Conservation (phyloP, 257 asterid genomes). For the Rhazya stricta region DNA sequence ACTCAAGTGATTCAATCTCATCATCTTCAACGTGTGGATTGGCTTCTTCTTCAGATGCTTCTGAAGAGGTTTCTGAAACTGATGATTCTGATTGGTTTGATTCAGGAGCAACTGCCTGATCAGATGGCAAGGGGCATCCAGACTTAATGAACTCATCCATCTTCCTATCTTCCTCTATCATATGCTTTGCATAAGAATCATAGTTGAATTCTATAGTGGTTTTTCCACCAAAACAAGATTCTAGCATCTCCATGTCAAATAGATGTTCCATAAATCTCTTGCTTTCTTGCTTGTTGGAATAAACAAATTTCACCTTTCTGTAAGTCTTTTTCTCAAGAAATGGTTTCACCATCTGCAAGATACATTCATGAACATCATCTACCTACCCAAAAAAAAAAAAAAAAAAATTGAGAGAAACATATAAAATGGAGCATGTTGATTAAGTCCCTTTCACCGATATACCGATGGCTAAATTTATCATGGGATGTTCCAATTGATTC, state of each 20-base stretch:
- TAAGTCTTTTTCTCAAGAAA: constrained; percentile 58
- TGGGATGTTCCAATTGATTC: neutral
- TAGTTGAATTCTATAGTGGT: constrained; percentile 21
- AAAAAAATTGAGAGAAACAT: neutral
- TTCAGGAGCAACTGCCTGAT: constrained; percentile 10
- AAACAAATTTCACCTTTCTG: constrained; percentile 59
- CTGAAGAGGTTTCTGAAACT: constrained; percentile 9
- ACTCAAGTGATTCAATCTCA: neutral
- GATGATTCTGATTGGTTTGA: neutral
- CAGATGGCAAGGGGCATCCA: constrained; percentile 27
- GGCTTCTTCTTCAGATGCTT: constrained; percentile 13
- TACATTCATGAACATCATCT: neutral
- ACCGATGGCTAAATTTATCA: neutral
- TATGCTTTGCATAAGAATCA: constrained; percentile 40
- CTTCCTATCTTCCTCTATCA: constrained; percentile 44
- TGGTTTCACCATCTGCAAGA: constrained; percentile 55
- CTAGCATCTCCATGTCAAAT: constrained; percentile 47
- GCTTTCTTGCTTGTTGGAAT: constrained; percentile 42
- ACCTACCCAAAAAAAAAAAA: neutral
- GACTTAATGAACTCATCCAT: constrained; percentile 22
- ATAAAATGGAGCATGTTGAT: neutral
- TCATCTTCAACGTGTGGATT: constrained; percentile 3
- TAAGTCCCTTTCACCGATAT: neutral
- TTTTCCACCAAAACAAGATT: constrained; percentile 50
- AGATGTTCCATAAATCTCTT: constrained; percentile 46